Evolutionary conservation across 495 filamentous ascomycete species (phyloP), one percentile per base, ranked within the genome.

Genomic region (Apodospora peruviana): DNA sequence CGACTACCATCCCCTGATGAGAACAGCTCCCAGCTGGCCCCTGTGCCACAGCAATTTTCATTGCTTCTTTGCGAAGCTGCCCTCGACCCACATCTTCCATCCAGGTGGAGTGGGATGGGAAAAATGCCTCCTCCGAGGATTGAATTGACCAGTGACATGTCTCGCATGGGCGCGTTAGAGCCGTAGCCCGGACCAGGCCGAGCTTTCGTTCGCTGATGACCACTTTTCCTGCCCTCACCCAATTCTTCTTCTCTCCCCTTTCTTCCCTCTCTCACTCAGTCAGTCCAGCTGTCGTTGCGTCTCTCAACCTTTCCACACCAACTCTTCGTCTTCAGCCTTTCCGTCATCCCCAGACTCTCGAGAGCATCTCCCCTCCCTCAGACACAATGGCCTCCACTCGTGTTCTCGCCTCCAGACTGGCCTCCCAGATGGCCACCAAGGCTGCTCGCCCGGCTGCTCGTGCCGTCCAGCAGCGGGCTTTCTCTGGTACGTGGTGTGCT

Each of bases 381-480:
- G 66, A 77, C 75, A 83, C 76, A 84, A 87, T 87, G 84, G 79
- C 83, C 74, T 76, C 79, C 70, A 73, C 80, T 69, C 82, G 83
- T 72, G 77, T 86, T 66, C 82, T 87, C 65, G 79, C 81, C 59
- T 78, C 80, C 55, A 78, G 81, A 58, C 73, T 78, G 59, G 74
- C 78, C 57, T 73, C 84, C 70, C 77, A 84, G 75, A 87, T 88
- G 76, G 84, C 81, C 76, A 59, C 64, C 64, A 85, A 84, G 82
- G 82, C 80, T 70, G 82, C 83, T 64, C 82, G 83, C 72, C 82
- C 82, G 69, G 78, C 79, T 64, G 69, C 78, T 60, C 82, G 81
- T 59, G n/a, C n/a, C n/a, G 68, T 76, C 66, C 74, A 76, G 61
- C 57, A 84, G 78, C 83, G 84, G 62, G 81, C 82, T 74, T 79